Conservation (phyloP, 176 grass and related monocot genomes). For the Raddia guianensis region DNA sequence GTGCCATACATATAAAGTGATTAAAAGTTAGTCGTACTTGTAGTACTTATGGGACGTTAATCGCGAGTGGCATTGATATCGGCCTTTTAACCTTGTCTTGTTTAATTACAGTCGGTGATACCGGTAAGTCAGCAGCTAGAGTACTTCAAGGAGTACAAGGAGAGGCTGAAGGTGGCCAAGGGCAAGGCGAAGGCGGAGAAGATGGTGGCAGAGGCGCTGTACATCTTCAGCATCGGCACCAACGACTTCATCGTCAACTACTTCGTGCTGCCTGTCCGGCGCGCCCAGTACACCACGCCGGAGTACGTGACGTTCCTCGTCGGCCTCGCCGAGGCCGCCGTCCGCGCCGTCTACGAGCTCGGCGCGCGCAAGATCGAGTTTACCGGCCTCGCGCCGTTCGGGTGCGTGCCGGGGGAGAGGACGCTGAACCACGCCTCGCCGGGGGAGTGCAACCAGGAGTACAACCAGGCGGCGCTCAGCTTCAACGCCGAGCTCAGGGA, state of each 20-base stretch:
- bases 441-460: slow-evolving; percentile 58
- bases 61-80: not conserved
- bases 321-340: slow-evolving; percentile 31
- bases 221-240: slow-evolving; percentile 65
- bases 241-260: slow-evolving; percentile 75
- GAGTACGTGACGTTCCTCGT: slow-evolving; percentile 58
- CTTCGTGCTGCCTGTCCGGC: slow-evolving; percentile 26
- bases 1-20: not conserved
- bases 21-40: not conserved
- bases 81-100: not conserved
- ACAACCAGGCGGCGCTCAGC: slow-evolving; percentile 41
- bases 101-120: slow-evolving; percentile 54
- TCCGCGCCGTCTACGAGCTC: slow-evolving; percentile 36
- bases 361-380: slow-evolving; percentile 62
- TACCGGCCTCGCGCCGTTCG: slow-evolving; percentile 52
- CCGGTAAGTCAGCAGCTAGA: slow-evolving; percentile 56
- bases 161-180: slow-evolving; percentile 27
- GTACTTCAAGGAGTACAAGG: slow-evolving; percentile 61
- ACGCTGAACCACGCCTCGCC: slow-evolving; percentile 28
- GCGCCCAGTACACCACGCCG: slow-evolving; percentile 29
- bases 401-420: slow-evolving; percentile 50
- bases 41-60: not conserved
- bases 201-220: slow-evolving; percentile 54
- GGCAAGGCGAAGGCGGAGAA: slow-evolving; percentile 27
- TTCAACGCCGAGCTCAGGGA: slow-evolving; percentile 49